Evolutionary conservation across 2,329 filamentous ascomycete genomes (phyloP).

Genomic region (Cytospora piceae): DNA sequence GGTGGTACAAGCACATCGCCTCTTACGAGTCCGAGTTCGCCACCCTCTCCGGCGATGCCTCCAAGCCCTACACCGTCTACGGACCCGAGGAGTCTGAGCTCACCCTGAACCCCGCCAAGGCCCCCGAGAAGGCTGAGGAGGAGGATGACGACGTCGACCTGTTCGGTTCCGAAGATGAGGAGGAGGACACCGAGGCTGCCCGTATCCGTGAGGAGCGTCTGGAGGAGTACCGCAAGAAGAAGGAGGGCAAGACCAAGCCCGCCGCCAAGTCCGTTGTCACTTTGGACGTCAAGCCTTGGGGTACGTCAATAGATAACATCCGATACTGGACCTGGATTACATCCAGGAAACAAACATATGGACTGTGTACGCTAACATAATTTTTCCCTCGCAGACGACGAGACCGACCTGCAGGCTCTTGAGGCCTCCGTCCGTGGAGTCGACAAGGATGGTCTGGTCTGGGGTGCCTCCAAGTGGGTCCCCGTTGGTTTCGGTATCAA

Average conservation of each 20-base stretch:
- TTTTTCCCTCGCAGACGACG: slow-evolving; percentile 65
- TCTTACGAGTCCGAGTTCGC: slow-evolving; percentile 92
- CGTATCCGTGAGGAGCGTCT: slow-evolving; percentile 86
- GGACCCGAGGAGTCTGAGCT: slow-evolving; percentile 81
- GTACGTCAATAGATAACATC: slow-evolving; percentile 62
- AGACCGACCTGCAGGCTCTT: slow-evolving; percentile 86
- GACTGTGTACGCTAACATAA: slow-evolving; percentile 19
- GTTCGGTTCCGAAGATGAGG: slow-evolving; percentile 92
- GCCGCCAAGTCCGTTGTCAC: slow-evolving; percentile 96
- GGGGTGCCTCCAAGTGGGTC: slow-evolving; percentile 90
- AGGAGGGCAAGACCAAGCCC: slow-evolving; percentile 88
- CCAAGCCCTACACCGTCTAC: slow-evolving; percentile 86
- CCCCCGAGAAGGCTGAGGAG: slow-evolving; percentile 66
- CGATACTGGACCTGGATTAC: too few species aligned
- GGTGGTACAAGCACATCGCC: slow-evolving; percentile 99
- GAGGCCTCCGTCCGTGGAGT: slow-evolving; percentile 82
- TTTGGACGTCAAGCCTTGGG: slow-evolving; percentile 97
- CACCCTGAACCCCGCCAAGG: slow-evolving; percentile 84
- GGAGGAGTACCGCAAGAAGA: slow-evolving; percentile 95
- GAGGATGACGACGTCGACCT: slow-evolving; percentile 90
- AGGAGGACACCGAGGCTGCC: slow-evolving; percentile 87
- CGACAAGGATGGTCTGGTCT: slow-evolving; percentile 91
- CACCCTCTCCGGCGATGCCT: slow-evolving; percentile 86
- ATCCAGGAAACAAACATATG: too few species aligned
- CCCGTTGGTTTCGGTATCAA: slow-evolving; percentile 96